These are phyloP conservation scores for Vitis hybrid DNA, from an alignment of 177 flowering plant species.

Conservation along the genomic window DNA sequence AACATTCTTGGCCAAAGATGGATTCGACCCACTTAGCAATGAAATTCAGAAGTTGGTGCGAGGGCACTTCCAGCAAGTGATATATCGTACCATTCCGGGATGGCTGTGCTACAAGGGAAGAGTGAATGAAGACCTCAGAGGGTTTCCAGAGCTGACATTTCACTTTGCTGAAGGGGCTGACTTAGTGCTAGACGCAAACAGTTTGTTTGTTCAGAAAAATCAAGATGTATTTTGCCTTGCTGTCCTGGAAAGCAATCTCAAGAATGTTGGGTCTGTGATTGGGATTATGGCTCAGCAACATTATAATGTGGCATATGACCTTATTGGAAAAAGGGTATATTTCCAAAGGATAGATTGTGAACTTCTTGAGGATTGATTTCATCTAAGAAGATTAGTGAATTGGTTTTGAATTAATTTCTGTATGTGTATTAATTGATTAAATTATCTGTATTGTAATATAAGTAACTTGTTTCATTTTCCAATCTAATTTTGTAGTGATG, in stretches of 20 bases:
- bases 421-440: too few relatives aligned
- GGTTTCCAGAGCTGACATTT: constrained; percentile 37
- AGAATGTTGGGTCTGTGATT: constrained; percentile 4
- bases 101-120: constrained; percentile 29
- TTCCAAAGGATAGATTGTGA: constrained; percentile 29
- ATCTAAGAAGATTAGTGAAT: neutral
- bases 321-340: constrained; percentile 11
- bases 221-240: constrained; percentile 27
- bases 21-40: constrained; percentile 1
- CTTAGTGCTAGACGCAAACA: constrained; percentile 22
- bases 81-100: neutral
- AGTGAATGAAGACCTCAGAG: constrained; percentile 18
- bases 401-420: too few relatives aligned
- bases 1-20: constrained; percentile 10
- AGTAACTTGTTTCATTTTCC: too few relatives aligned
- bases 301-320: constrained; percentile 34
- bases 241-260: neutral
- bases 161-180: constrained; percentile 30
- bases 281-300: constrained; percentile 34
- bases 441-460: too few relatives aligned
- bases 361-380: constrained; percentile 4
- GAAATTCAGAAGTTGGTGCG: constrained; percentile 14
- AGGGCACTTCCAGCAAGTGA: neutral
- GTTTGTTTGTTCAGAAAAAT: constrained; percentile 16
- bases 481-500: too few relatives aligned